Evolutionary conservation across 108 stramenopile genomes (phyloP).

Genomic region (Chaetoceros tenuissimus): DNA sequence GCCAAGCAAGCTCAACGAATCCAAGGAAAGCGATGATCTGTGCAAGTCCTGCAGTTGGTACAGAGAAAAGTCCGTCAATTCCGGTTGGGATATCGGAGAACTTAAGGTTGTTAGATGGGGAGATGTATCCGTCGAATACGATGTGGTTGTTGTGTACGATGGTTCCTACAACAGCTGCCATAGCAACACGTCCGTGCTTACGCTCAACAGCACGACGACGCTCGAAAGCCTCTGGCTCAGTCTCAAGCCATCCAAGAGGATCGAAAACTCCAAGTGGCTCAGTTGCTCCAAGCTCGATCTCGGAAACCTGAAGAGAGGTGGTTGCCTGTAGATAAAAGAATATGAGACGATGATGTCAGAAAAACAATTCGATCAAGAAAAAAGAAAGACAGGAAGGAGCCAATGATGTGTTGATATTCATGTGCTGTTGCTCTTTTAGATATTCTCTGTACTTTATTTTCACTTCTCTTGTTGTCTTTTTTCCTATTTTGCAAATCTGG

Average conservation of each 20-base stretch:
- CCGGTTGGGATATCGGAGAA: conserved; percentile 29
- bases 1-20: conserved; percentile 31
- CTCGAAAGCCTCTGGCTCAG: conserved; percentile 20
- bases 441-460: no score
- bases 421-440: no score
- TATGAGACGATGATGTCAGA: background rate
- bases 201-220: conserved; percentile 23
- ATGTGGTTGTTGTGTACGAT: conserved; percentile 30
- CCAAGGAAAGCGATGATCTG: conserved; percentile 32
- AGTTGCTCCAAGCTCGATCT: conserved; percentile 18
- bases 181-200: conserved; percentile 74
- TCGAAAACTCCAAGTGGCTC: conserved; percentile 18
- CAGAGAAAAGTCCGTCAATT: conserved; percentile 22
- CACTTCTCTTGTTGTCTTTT: no score
- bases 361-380: background rate
- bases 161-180: conserved; percentile 9
- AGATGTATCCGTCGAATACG: conserved; percentile 31
- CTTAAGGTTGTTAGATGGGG: conserved; percentile 25
- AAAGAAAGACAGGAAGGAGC: background rate
- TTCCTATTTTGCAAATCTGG: no score
- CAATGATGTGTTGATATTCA: no score
- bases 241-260: conserved; percentile 19
- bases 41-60: conserved; percentile 28
- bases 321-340: background rate
- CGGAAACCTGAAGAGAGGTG: background rate